A percentile compares a stretch with the other conserved stretches of the same genome.
These are phyloP conservation scores for Phytopythium sindhum DNA, from an alignment of 352 stramenopile species.

Conservation along the genomic window DNA sequence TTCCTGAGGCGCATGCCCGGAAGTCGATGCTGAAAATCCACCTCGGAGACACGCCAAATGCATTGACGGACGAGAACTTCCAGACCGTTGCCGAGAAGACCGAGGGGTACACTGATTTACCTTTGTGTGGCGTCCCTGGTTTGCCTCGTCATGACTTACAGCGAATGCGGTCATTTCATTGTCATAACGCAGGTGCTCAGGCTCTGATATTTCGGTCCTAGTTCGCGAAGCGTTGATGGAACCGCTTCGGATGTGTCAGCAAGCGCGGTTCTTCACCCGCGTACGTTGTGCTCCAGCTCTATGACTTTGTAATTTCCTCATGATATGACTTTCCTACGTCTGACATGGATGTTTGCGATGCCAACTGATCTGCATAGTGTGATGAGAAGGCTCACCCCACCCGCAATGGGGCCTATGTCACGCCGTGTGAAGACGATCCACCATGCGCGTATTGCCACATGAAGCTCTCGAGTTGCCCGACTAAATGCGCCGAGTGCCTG, in stretches of 20 bases:
- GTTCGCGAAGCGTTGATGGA: conserved; percentile 98
- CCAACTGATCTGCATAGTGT: conserved; percentile 33
- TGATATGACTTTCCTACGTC: neutral
- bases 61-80: conserved; percentile 93
- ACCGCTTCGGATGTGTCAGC: conserved; percentile 95
- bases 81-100: conserved; percentile 90
- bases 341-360: neutral
- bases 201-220: conserved; percentile 96
- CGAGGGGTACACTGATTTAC: conserved; percentile 74
- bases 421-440: conserved; percentile 80
- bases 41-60: conserved; percentile 95
- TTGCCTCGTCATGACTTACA: neutral
- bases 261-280: conserved; percentile 91
- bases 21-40: conserved; percentile 97
- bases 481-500: conserved; percentile 67
- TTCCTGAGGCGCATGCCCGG: conserved; percentile 91
- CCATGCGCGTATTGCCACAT: conserved; percentile 88
- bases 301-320: neutral
- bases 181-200: conserved; percentile 62
- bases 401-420: conserved; percentile 68
- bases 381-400: conserved; percentile 65
- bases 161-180: neutral
- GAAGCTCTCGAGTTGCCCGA: conserved; percentile 77
- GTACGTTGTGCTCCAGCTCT: conserved; percentile 24
- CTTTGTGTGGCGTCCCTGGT: neutral